phyloP scores from a whole-genome alignment of 2,329 filamentous ascomycete genomes.

The Cladosporium colombiae region DNA sequence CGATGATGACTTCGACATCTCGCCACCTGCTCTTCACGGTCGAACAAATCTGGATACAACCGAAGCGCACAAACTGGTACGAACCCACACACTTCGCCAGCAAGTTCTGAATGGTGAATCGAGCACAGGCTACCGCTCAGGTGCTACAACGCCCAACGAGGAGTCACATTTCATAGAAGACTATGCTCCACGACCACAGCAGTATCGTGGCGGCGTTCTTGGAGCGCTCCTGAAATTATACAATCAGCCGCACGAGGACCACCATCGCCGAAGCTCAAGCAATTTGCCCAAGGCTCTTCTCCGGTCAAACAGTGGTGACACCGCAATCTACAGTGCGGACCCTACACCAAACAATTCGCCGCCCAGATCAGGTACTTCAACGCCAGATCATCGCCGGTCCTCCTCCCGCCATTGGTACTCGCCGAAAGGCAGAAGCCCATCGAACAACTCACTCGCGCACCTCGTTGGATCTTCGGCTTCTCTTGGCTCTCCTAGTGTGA shows the following conservation, averaged over 20 bases:
- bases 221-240: conserved; percentile 72
- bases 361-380: conserved; percentile 45
- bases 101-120: conserved; percentile 23
- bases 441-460: conserved; percentile 45
- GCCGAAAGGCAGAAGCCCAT: conserved; percentile 35
- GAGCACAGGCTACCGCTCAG: conserved; percentile 39
- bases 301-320: conserved; percentile 21
- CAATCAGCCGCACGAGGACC: conserved; percentile 41
- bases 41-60: conserved; percentile 30
- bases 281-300: conserved; percentile 18
- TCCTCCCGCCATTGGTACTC: conserved; percentile 40
- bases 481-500: conserved; percentile 44
- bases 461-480: conserved; percentile 48
- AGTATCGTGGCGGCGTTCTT: conserved; percentile 73
- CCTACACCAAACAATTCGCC: conserved; percentile 37
- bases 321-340: conserved; percentile 15
- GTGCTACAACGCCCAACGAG: conserved; percentile 50
- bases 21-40: conserved; percentile 22
- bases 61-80: conserved; percentile 50
- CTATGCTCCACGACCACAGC: conserved; percentile 66
- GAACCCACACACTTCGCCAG: conserved; percentile 39
- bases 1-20: conserved; percentile 8
- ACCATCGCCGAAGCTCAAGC: conserved; percentile 21
- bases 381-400: conserved; percentile 36
- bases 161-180: conserved; percentile 57